Evolutionary conservation across 345 rosid genomes (phyloP), one percentile per base, ranked within the genome.

Genomic region (Populus tremula): DNA sequence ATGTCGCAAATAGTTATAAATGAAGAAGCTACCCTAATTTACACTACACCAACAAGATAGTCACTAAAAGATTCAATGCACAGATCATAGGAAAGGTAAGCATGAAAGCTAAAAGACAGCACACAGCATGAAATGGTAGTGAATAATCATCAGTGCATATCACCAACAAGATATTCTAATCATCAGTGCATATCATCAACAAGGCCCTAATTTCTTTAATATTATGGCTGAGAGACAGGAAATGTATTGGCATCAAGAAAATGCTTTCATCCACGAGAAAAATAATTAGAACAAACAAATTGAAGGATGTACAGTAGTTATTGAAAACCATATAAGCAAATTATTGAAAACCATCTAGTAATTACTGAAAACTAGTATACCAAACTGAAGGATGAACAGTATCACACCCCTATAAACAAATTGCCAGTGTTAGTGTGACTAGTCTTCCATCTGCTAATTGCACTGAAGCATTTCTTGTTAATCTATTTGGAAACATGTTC

Each of bases 11-110:
- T 45, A 47, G 54, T 67, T 16, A 25, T 39, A 70, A 70, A 20
- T 2, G 45, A 47, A 74, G 49, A 54, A 41, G 3, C 2, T 61
- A 70, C 65, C 76, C 17, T 14, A 41, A 47, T 38, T 45, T 63
- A 18, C 20, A 64, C 47, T 6, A 23, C 29, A 36, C 7, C 38
- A 78, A 61, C 61, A 25, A 78, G 73, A 29, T 64, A 75, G 75
- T 61, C 71, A 67, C 29, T 41, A 39, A 18, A 69, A 27, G 43
- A 69, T 31, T 69, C 69, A 59, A 16, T 31, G 17, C 20, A 20
- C 27, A 23, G 25, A 53, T 31, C 3, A 35, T 3, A 18, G 25
- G 25, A 47, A 59, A n/a, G 23, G 27, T 56, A 56, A 3, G 29
- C 16, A 59, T 0, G 35, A 53, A 47, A 47, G 47, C 23, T 36